Percentiles rank a stretch among this genome's conserved stretches.
phyloP scores from a whole-genome alignment of 2,329 filamentous ascomycete genomes.

The Myriosclerotinia curreyana region DNA sequence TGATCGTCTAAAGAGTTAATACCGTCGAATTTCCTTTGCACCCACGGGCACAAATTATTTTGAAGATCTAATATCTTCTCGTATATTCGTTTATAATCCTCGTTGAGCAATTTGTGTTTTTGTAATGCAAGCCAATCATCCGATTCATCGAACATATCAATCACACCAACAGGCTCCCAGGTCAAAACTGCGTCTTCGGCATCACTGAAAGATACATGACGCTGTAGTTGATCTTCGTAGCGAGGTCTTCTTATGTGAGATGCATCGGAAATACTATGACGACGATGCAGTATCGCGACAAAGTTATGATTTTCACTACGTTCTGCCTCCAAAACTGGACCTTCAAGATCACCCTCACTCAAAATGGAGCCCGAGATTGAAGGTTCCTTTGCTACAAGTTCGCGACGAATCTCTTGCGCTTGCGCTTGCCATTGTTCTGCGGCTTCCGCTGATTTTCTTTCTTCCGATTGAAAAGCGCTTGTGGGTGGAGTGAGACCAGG shows the following conservation, averaged over 20 bases:
- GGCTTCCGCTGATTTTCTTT: conserved; percentile 27
- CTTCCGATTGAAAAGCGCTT: conserved; percentile 26
- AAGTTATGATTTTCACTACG: conserved; percentile 44
- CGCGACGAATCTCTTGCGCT: conserved; percentile 46
- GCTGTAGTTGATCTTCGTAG: conserved; percentile 64
- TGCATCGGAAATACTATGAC: conserved; percentile 53
- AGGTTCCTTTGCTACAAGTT: conserved; percentile 45
- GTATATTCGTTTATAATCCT: conserved; percentile 57
- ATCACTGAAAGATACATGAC: conserved; percentile 71
- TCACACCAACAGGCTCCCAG: conserved; percentile 57
- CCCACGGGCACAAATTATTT: conserved; percentile 58
- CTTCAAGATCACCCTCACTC: conserved; percentile 58
- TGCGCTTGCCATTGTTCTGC: conserved; percentile 37
- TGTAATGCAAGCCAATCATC: conserved; percentile 39
- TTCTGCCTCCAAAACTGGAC: conserved; percentile 50
- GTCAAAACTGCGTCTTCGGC: conserved; percentile 70
- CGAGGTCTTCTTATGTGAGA: conserved; percentile 39
- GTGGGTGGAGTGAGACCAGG: conserved; percentile 4
- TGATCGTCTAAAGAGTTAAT: conserved; percentile 60
- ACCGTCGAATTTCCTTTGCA: conserved; percentile 52
- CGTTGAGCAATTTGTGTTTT: conserved; percentile 44
- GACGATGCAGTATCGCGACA: conserved; percentile 56
- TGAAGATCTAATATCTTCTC: conserved; percentile 52
- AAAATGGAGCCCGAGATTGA: conserved; percentile 59
- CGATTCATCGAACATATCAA: conserved; percentile 39